Evolutionary conservation across 2,329 filamentous ascomycete species (phyloP).

Genomic region (Aspergillus sp.): DNA sequence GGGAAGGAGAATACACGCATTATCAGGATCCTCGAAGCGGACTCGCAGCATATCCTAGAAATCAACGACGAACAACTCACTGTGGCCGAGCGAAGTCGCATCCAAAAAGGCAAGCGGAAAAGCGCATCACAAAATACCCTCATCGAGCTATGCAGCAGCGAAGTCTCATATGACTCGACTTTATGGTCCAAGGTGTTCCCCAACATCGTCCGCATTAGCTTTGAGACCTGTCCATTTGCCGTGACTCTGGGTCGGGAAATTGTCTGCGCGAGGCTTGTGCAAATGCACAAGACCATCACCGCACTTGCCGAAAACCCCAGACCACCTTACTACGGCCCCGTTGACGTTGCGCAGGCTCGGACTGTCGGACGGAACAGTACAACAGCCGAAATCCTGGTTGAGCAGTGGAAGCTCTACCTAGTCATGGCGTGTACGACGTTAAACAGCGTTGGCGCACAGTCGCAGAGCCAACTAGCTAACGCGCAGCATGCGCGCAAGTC

Average conservation of each 20-base stretch:
- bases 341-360: slow-evolving; percentile 31
- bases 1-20: slow-evolving; percentile 73
- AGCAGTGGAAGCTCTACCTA: slow-evolving; percentile 96
- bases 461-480: slow-evolving; percentile 50
- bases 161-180: slow-evolving; percentile 87
- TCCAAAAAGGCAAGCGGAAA: slow-evolving; percentile 82
- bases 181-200: slow-evolving; percentile 98
- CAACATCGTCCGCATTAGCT: slow-evolving; percentile 82
- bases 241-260: slow-evolving; percentile 85
- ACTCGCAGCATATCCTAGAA: slow-evolving; percentile 80
- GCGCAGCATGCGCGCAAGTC: slow-evolving; percentile 72
- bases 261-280: slow-evolving; percentile 81
- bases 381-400: slow-evolving; percentile 78
- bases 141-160: slow-evolving; percentile 90
- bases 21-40: slow-evolving; percentile 85
- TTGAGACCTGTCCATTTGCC: slow-evolving; percentile 83
- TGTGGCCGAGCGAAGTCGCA: slow-evolving; percentile 80
- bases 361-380: slow-evolving; percentile 47
- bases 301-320: slow-evolving; percentile 66
- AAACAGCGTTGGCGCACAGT: slow-evolving; percentile 65
- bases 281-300: slow-evolving; percentile 83
- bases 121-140: slow-evolving; percentile 76
- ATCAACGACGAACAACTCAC: slow-evolving; percentile 79
- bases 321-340: slow-evolving; percentile 36
- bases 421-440: slow-evolving; percentile 96